Percentiles rank a stretch among this genome's conserved stretches.
phyloP scores from a whole-genome alignment of 805 yeast species.

The Candida glaebosa region DNA sequence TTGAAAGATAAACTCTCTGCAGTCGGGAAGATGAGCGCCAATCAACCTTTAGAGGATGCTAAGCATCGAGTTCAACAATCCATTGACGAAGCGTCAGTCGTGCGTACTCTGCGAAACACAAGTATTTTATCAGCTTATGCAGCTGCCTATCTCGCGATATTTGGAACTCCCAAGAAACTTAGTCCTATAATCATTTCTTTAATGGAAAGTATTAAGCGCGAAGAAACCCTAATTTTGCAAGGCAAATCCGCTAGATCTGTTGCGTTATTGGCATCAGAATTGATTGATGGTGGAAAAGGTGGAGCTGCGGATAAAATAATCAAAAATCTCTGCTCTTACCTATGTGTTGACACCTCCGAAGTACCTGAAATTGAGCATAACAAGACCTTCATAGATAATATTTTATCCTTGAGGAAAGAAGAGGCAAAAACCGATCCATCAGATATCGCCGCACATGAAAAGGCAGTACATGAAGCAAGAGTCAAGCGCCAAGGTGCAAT shows the following conservation, averaged over 20 bases:
- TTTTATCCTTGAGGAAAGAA: conserved; percentile 76
- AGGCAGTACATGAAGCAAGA: conserved; percentile 67
- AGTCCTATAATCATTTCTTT: conserved; percentile 85
- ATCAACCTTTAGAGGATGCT: conserved; percentile 75
- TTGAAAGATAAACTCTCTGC: conserved; percentile 61
- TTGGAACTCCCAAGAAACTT: conserved; percentile 77
- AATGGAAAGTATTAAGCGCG: conserved; percentile 89
- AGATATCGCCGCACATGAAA: conserved; percentile 58
- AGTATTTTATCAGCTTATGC: conserved; percentile 75
- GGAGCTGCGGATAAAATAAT: conserved; percentile 84
- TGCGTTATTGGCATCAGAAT: conserved; percentile 56
- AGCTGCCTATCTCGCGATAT: conserved; percentile 61
- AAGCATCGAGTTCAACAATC: conserved; percentile 64
- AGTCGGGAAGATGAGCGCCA: conserved; percentile 63
- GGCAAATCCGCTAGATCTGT: conserved; percentile 66
- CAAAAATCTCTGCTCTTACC: conserved; percentile 84
- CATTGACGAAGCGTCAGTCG: conserved; percentile 61
- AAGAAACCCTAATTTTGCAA: conserved; percentile 65
- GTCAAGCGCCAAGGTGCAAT: conserved; percentile 85
- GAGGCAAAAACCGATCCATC: conserved; percentile 62
- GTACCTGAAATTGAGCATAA: conserved; percentile 88
- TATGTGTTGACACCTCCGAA: conserved; percentile 93
- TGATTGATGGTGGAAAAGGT: conserved; percentile 54
- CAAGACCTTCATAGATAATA: conserved; percentile 46
- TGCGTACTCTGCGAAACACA: conserved; percentile 47